phyloP scores from a whole-genome alignment of 2,329 filamentous ascomycete species.

The Kalmusia sp. region DNA sequence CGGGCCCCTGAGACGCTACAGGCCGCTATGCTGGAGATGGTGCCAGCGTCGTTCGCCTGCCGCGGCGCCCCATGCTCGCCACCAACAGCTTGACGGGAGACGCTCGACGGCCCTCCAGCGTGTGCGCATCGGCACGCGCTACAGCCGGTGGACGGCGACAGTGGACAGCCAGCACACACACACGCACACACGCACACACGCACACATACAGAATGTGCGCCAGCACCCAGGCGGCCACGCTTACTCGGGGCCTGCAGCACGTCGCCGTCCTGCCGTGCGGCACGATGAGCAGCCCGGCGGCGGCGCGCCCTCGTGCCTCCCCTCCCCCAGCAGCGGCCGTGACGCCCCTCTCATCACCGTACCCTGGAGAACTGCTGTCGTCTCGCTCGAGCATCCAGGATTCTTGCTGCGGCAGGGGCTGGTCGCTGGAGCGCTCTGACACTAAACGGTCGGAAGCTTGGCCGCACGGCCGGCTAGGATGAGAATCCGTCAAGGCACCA shows the following conservation, averaged over 20 bases:
- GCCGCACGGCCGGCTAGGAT: conserved; percentile 38
- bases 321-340: conserved; percentile 1
- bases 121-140: conserved; percentile 13
- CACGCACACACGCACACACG: no score
- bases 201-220: not conserved
- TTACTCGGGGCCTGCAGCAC: conserved; percentile 4
- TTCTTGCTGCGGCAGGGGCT: conserved; percentile 30
- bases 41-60: conserved; percentile 8
- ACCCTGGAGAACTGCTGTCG: conserved; percentile 18
- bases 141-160: not conserved
- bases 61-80: conserved; percentile 27
- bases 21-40: conserved; percentile 3
- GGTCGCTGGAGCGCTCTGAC: conserved; percentile 32
- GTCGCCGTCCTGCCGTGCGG: conserved; percentile 3
- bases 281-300: not conserved
- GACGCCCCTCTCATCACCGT: conserved; percentile 16
- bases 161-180: no score
- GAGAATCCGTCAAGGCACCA: conserved; percentile 47
- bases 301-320: not conserved
- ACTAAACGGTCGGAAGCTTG: conserved; percentile 49
- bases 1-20: conserved; percentile 22
- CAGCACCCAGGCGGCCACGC: conserved; percentile 4
- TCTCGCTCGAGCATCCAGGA: conserved; percentile 30
- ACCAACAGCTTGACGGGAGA: conserved; percentile 35
- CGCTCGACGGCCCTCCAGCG: conserved; percentile 19